Base-by-base conservation (phyloP, 2,329 filamentous ascomycete species). In the Leptoxyphium fumago region DNA sequence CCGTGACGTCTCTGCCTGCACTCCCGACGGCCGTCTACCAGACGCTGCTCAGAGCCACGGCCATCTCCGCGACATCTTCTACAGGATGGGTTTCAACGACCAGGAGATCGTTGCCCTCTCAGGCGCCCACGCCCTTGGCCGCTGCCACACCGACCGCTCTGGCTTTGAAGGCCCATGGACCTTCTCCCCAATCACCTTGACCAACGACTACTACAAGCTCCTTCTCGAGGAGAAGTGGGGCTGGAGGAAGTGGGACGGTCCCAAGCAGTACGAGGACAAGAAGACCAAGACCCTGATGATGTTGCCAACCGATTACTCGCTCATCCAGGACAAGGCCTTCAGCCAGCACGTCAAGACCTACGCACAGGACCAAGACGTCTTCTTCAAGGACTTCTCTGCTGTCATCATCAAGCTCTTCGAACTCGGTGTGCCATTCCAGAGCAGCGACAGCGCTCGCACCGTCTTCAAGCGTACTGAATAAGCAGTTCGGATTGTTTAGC, bases 51-150 rank as follows among this genome's bases (percentile, higher is more conserved):
- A 95, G 74, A 82, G 76, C 48, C 71, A 79, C 49, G 76, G 79
- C 60, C 89, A 96, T 69, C 75, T 96, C 56, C 82, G 91, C 58
- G 77, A 77, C 68, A 89, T 96, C 71, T 98, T 96, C 68, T 77
- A 80, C 65, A 86, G 89, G 62, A 96, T 96, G 89, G 89, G 89
- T 54, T 96, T 95, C 75, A 82, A 91, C 65, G 89, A 98, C 69
- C 84, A 84, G 59, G 88, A 95, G 68, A 96, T 96, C 61, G 89
- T 95, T 39, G 91, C 89, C 28, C 76, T 96, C 43, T 73, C 74
- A 18, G 87, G 87, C 54, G 87, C 83, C 41, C 87, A 94, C 69
- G 83, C 85, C 43, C 76, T 94, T 32, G 88, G 88, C 50, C 84
- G 88, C 53, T 93, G 84, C 71, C 91, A 96, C 73, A 73, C 79